Evolutionary conservation across 176 grass and related monocot genomes (phyloP), one percentile per base, ranked within the genome.

Genomic region (Aegilops bicornis): DNA sequence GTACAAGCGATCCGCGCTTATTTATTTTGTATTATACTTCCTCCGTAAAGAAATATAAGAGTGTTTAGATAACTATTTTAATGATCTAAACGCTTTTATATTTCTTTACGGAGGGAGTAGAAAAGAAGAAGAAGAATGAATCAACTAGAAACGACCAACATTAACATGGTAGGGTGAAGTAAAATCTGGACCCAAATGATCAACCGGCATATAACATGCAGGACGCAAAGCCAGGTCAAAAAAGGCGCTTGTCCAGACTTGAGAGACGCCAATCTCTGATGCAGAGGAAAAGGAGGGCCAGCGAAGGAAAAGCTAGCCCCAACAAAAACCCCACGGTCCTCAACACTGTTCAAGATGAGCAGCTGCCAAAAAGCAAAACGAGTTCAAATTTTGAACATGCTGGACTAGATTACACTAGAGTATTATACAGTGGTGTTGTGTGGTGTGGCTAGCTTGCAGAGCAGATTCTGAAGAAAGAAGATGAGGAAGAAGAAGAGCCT

Each of bases 311-410:
- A 47, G 40, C 39, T 8, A 64, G 70, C 17, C 56, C 61, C 54
- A 84, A 61, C 24, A 62, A 31, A 84, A 79, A 85, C 73, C 45
- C 61, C 65, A 73, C 16, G 70, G 63, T 54, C 76, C 76, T 77
- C 54, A 33, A 85, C 24, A 59, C 39, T 33, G 66, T 30, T 23
- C 20, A 35, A 33, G 20, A 68, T 50, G 7, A 31, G 3, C 47
- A 76, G 73, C 20, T 56, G 20, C 27, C 73, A 84, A 30, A 72
- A 52, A 76, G 73, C 70, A 72, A 85, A 84, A 48, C 82, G n/a
- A 62, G 75, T 87, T 76, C 76, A 82, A 84, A 85, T 82, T 67
- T 71, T 72, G 77, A 84, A 88, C 74, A 69, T 30, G 65, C 15
- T 11, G 43, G 37, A 52, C 63, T 86, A 76, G 39, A 83, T 81